Evolutionary conservation across 2,329 filamentous ascomycete species (phyloP).

Genomic region (Colletotrichum australisinense): DNA sequence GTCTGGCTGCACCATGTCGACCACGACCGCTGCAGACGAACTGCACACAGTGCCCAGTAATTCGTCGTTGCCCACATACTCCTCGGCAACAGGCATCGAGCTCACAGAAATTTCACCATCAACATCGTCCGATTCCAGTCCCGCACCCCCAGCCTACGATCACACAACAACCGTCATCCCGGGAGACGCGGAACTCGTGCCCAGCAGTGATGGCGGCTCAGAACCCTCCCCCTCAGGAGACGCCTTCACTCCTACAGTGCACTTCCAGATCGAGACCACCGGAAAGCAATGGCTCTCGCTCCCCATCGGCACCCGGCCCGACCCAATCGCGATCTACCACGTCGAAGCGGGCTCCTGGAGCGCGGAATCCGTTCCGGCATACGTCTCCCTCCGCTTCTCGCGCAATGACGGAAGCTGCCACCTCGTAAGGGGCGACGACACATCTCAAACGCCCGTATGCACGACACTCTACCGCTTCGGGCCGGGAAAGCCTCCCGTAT

Average conservation of each 20-base stretch:
- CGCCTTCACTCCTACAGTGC: conserved; percentile 54
- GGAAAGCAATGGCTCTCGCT: conserved; percentile 58
- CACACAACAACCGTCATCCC: conserved; percentile 29
- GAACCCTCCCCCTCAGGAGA: conserved; percentile 16
- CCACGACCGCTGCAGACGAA: not conserved
- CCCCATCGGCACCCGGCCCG: conserved; percentile 49
- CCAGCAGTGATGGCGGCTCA: not conserved
- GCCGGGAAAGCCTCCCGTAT: conserved; percentile 60
- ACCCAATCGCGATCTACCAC: conserved; percentile 56
- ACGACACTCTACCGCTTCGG: conserved; percentile 69
- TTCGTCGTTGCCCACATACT: not conserved
- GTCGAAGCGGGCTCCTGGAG: conserved; percentile 45
- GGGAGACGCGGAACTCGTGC: not conserved
- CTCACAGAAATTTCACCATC: not conserved
- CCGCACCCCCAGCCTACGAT: conserved; percentile 44
- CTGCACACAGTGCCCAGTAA: not conserved
- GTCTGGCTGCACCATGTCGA: not conserved
- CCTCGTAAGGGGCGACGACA: conserved; percentile 56
- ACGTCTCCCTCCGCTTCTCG: conserved; percentile 61
- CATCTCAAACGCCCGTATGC: conserved; percentile 48
- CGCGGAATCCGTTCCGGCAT: conserved; percentile 43
- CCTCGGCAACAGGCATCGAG: conserved; percentile 6
- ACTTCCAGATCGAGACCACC: conserved; percentile 60
- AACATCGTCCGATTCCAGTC: not conserved
- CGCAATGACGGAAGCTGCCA: conserved; percentile 60